Base-by-base conservation (phyloP, 257 asterid species). In the Przewalskia tangutica region DNA sequence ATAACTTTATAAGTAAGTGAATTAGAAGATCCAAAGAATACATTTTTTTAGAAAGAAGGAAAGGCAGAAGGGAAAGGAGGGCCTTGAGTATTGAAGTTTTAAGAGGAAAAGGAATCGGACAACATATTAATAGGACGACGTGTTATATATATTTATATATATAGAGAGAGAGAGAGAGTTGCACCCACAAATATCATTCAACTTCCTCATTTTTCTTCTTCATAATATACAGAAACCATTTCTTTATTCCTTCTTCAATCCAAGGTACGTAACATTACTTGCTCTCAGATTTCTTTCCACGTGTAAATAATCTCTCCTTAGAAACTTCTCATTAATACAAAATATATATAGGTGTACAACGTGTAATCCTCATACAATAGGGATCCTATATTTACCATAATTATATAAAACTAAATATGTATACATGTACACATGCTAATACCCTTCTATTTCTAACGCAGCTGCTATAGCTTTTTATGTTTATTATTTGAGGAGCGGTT, bases 71-170 rank as follows among this genome's bases (percentile, higher is more conserved):
- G 27, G 50, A 73, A 71, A 46, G 59, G 79, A 10, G 79, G 79
- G 40, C 79, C 59, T 71, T 46, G 5, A 46, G 44, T 44, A 44
- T 71, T 71, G 42, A 64, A 65, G 75, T 14, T 36, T 11, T 12
- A 64, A 32, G 46, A 70, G 79, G 60, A 73, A 73, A 13, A 13
- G 62, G 80, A 75, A 75, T 75, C 80, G 80, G 80, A 68, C 77
- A 68, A 68, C 55, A 8, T 8, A 42, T 42, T 8, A 42, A 48
- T 23, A 13, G 42, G 40, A 18, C n/a, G 36, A 42, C 1, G 60
- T 13, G 60, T 44, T 48, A 50, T 75, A 48, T 50, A 75, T 55
- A 65, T 7, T n/a, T n/a, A n/a, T n/a, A 23, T 23, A 23, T 23
- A 23, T 23, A 23, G 0, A 23, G 27, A 23, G 27, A 23, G 27